Evolutionary conservation across 495 filamentous ascomycete genomes (phyloP).

Genomic region (Glonium stellatum): DNA sequence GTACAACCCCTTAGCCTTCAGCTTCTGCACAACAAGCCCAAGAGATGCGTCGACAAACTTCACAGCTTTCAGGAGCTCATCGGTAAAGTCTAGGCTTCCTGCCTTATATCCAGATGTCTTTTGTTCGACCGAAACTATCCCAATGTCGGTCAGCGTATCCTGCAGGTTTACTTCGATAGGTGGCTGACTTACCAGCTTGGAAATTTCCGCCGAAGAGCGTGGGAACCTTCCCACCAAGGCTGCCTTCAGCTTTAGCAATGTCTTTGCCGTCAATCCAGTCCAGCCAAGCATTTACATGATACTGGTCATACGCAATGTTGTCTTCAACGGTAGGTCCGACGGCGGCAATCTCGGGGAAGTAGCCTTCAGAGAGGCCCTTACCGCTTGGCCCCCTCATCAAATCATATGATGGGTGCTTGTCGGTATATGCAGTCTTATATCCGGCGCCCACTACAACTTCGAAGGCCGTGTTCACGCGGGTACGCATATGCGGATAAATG

Average conservation of each 20-base stretch:
- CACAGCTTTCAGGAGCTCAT: conserved; percentile 14
- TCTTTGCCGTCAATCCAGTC: conserved; percentile 32
- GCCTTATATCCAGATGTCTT: conserved; percentile 33
- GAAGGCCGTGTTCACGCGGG: conserved; percentile 39
- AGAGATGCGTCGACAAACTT: conserved; percentile 24
- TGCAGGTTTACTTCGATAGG: not conserved
- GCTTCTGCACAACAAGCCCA: conserved; percentile 25
- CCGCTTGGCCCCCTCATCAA: conserved; percentile 35
- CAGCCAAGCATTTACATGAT: conserved; percentile 35
- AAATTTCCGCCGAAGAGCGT: conserved; percentile 39
- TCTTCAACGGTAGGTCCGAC: conserved; percentile 22
- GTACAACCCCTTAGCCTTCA: conserved; percentile 34
- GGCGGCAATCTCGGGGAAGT: conserved; percentile 37
- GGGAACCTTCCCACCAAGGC: conserved; percentile 23
- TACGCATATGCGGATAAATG: conserved; percentile 34
- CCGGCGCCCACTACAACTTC: conserved; percentile 32
- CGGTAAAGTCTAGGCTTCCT: conserved; percentile 11
- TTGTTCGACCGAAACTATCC: conserved; percentile 35
- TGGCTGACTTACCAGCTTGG: conserved; percentile 20
- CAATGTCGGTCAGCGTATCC: too few species aligned
- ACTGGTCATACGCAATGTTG: conserved; percentile 33
- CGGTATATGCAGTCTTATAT: conserved; percentile 36
- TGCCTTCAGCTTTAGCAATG: conserved; percentile 26
- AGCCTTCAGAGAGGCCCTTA: conserved; percentile 34
- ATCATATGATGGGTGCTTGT: conserved; percentile 40